A percentile compares a stretch with the other conserved stretches of the same genome.
Conservation (phyloP, 352 stramenopile genomes). For the Pythium sukuiense region DNA sequence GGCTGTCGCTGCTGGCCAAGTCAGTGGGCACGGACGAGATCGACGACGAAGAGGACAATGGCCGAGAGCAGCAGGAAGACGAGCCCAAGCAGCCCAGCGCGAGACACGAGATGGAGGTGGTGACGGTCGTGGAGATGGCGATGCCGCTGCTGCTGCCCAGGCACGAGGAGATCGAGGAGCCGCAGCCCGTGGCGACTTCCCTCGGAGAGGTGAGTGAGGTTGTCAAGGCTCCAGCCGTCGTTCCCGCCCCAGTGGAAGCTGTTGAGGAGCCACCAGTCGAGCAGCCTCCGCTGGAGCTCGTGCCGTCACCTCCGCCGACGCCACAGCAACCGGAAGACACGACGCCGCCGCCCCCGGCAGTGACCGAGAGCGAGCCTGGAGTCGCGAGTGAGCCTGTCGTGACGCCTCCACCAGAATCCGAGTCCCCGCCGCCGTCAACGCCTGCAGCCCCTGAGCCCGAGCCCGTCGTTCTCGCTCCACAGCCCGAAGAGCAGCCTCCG, state of each 20-base stretch:
- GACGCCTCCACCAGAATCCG: constrained; percentile 1
- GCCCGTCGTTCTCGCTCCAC: neutral
- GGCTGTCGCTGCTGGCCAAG: constrained; percentile 61
- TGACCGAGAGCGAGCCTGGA: constrained; percentile 5
- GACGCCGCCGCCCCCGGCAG: neutral
- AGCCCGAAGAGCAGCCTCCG: neutral
- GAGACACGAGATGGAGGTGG: constrained; percentile 3
- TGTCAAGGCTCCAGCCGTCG: neutral
- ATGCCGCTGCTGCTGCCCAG: neutral
- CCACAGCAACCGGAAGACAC: constrained; percentile 24
- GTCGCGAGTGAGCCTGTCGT: neutral
- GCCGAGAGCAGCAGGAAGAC: neutral
- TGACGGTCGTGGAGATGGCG: constrained; percentile 1
- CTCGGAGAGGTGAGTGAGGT: neutral
- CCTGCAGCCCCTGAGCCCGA: neutral
- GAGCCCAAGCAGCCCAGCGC: constrained; percentile 4
- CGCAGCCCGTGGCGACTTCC: too few species aligned
- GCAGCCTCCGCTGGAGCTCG: neutral
- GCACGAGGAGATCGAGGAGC: neutral
- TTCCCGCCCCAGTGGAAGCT: neutral
- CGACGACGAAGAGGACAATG: constrained; percentile 40
- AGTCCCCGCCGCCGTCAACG: neutral
- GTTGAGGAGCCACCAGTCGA: neutral
- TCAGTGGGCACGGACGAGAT: constrained; percentile 63
- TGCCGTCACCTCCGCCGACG: neutral